These are phyloP conservation scores for Colletotrichum horii DNA, from an alignment of 2,329 filamentous ascomycete genomes.

Conservation along the genomic window DNA sequence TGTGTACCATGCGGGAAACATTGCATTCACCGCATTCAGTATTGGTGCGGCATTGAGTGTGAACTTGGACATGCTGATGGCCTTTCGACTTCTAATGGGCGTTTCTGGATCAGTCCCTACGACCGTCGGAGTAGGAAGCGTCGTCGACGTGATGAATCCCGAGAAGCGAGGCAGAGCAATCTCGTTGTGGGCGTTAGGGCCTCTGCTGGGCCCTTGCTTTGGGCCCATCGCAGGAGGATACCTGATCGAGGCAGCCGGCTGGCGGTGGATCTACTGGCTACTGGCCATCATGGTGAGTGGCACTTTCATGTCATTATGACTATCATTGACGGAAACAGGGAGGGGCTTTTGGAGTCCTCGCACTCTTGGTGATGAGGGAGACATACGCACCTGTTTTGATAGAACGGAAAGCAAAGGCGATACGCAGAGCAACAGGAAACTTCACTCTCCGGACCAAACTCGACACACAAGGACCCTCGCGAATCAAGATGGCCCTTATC, in stretches of 20 bases:
- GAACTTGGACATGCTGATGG: constrained; percentile 46
- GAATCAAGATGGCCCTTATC: constrained; percentile 46
- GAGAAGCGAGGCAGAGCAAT: constrained; percentile 54
- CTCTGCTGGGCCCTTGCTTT: constrained; percentile 52
- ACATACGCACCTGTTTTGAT: constrained; percentile 47
- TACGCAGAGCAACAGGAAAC: constrained; percentile 48
- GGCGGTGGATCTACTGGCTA: constrained; percentile 59
- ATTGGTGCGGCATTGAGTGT: constrained; percentile 42
- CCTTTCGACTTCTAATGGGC: constrained; percentile 52
- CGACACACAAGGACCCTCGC: constrained; percentile 33
- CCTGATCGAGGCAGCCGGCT: constrained; percentile 37
- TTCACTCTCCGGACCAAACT: constrained; percentile 44
- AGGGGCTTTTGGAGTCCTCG: constrained; percentile 37
- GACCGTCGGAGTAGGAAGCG: constrained; percentile 53
- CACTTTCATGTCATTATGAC: background rate
- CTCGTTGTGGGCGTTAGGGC: constrained; percentile 53
- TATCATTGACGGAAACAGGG: constrained; percentile 16
- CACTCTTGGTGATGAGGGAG: constrained; percentile 45
- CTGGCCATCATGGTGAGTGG: constrained; percentile 47
- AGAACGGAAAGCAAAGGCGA: constrained; percentile 40
- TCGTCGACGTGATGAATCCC: constrained; percentile 54
- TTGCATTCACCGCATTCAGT: constrained; percentile 45
- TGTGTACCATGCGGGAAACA: constrained; percentile 45
- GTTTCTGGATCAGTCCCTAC: constrained; percentile 46
- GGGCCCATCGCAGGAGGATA: constrained; percentile 51